A percentile compares a stretch with the other conserved stretches of the same genome.
These are phyloP conservation scores for Halteria grandinella DNA, from an alignment of 73 alveolate genomes.

Conservation along the genomic window DNA sequence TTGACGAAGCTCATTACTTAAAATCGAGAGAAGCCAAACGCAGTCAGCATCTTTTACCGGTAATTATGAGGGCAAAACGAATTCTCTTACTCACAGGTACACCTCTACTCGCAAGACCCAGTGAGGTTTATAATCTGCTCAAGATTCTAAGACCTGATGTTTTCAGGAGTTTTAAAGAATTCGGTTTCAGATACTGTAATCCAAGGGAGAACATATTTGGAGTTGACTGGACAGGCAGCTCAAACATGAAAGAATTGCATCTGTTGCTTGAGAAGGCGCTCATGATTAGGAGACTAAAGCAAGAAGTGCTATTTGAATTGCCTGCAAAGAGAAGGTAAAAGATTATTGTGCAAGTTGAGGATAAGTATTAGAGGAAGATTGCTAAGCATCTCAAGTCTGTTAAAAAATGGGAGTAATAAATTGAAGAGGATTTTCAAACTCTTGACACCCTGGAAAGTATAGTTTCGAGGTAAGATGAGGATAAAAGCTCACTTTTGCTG, in stretches of 20 bases:
- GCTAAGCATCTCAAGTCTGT: slow-evolving; percentile 9
- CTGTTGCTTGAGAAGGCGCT: slow-evolving; percentile 70
- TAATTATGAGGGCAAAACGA: slow-evolving; percentile 67
- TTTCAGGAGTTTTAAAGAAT: slow-evolving; percentile 84
- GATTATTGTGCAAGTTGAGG: slow-evolving; percentile 78
- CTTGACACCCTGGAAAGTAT: not conserved
- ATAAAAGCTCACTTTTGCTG: not conserved
- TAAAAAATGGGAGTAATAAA: not conserved
- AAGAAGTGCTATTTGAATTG: slow-evolving; percentile 84
- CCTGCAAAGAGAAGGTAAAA: slow-evolving; percentile 90
- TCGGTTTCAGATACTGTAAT: slow-evolving; percentile 89
- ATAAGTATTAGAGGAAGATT: slow-evolving; percentile 36
- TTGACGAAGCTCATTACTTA: slow-evolving; percentile 56
- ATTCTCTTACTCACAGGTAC: slow-evolving; percentile 90
- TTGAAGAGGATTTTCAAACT: not conserved
- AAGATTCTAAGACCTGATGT: slow-evolving; percentile 93
- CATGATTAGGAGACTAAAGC: slow-evolving; percentile 91
- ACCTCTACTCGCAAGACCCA: slow-evolving; percentile 94
- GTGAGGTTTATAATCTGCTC: slow-evolving; percentile 86
- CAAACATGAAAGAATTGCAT: slow-evolving; percentile 87
- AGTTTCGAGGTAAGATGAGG: not conserved
- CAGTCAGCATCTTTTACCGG: slow-evolving; percentile 71
- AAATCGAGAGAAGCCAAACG: slow-evolving; percentile 65
- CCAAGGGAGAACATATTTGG: slow-evolving; percentile 80
- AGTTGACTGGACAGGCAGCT: slow-evolving; percentile 93